Percentiles rank a stretch among this genome's conserved stretches.
Evolutionary conservation across 352 stramenopile species (phyloP).

Genomic region (Globisporangium solare): DNA sequence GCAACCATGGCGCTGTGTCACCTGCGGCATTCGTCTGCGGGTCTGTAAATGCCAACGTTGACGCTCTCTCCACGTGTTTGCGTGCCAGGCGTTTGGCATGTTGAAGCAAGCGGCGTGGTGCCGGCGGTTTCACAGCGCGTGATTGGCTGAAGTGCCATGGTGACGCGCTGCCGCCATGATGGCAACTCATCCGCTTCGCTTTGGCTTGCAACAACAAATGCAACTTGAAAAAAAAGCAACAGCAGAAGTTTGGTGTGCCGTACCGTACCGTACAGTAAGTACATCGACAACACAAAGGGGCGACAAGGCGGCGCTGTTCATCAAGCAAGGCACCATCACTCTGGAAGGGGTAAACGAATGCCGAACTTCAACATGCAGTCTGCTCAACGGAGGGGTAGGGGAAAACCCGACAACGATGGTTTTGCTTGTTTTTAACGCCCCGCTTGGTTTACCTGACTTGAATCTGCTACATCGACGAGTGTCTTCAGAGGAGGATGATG

Average conservation of each 20-base stretch:
- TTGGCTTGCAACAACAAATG: background rate
- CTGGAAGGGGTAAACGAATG: background rate
- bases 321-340: conserved; percentile 2
- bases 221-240: background rate
- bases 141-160: background rate
- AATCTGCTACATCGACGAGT: background rate
- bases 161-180: conserved; percentile 7
- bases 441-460: background rate
- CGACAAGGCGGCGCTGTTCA: background rate
- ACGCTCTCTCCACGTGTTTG: no score
- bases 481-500: background rate
- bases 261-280: no score
- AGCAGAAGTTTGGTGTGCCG: no score
- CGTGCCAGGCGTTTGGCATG: no score
- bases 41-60: background rate
- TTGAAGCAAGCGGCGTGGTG: background rate
- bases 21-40: background rate
- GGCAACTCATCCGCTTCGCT: background rate
- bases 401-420: background rate
- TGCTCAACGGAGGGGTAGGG: background rate
- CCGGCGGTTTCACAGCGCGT: background rate
- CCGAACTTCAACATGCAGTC: conserved; percentile 13
- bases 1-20: conserved; percentile 2
- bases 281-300: background rate
- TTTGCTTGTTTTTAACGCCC: background rate